Conservation (phyloP, 2,329 filamentous ascomycete genomes). For the Arthroderma uncinatum region DNA sequence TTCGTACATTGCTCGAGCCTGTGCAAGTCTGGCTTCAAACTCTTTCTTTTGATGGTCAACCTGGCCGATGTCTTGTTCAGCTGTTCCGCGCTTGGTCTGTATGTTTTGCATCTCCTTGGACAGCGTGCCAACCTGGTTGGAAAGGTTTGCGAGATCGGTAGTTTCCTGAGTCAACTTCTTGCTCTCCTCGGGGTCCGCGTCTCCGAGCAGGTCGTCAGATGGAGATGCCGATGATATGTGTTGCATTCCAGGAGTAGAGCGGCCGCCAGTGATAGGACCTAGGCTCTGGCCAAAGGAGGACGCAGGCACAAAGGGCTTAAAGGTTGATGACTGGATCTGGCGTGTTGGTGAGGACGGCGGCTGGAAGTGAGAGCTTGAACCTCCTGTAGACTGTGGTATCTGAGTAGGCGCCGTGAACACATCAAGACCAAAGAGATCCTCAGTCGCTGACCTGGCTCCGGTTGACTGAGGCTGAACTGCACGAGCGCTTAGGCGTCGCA, state of each 20-base stretch:
- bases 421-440: conserved; percentile 89
- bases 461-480: conserved; percentile 29
- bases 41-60: conserved; percentile 80
- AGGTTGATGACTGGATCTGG: conserved; percentile 40
- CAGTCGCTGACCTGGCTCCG: conserved; percentile 66
- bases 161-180: conserved; percentile 83
- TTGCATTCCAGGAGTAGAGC: neutral
- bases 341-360: conserved; percentile 35
- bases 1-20: conserved; percentile 80
- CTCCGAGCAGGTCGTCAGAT: conserved; percentile 78
- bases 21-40: conserved; percentile 77
- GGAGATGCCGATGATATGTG: conserved; percentile 41
- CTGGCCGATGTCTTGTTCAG: conserved; percentile 72
- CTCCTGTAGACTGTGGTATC: conserved; percentile 58
- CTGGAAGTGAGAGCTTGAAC: conserved; percentile 51
- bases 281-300: conserved; percentile 84
- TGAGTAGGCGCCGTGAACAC: conserved; percentile 54
- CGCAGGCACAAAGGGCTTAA: conserved; percentile 85
- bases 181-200: conserved; percentile 77
- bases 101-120: conserved; percentile 92
- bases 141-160: conserved; percentile 85
- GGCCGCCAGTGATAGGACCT: conserved; percentile 62
- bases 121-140: conserved; percentile 84
- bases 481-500: conserved; percentile 48
- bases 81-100: conserved; percentile 64